Base-by-base conservation (phyloP, 306 rosid genomes). In the Trifolium fragiferum region DNA sequence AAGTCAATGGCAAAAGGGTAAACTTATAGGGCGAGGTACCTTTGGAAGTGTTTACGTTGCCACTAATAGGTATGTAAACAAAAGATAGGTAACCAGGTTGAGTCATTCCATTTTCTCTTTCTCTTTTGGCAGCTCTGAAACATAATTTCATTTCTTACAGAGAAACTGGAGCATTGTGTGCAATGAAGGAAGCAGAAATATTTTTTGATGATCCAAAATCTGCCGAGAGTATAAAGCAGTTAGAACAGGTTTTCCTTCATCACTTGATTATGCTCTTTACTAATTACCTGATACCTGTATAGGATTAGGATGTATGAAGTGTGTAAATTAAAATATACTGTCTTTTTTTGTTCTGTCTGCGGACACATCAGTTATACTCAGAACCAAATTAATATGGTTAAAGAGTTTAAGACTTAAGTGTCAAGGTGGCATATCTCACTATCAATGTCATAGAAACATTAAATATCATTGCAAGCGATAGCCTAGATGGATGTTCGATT, bases 11-110 rank as follows among this genome's bases (percentile, higher is more conserved):
- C 88, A 89, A 75, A 95, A 92, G 75, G 99, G 99, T 9, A 95
- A 95, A 82, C 96, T 92, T 62, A 92, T 95, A 44, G 99, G 99
- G n/a, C 89, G 99, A 4, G 99, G 99, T 81, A 95, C 99, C 15
- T 95, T 95, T 64, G 99, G 99, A 68, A 86, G 96, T 76, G 98
- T 95, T 68, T 95, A 86, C 79, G 98, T 84, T 81, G 99, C 98
- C 49, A 89, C 94, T 79, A 92, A 92, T 64, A 82, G 96, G 98
- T 93, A 82, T 15, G 75, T 61, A 11, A 15, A 32, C 72, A n/a
- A 10, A 57, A 49, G 37, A 72, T 80, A 76, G 40, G 4, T 51
- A 14, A 43, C 19, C 15, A 43, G 63, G 35, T 61, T 67, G 37
- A 37, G 54, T 38, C 80, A n/a, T 80, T 74, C 14, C 67, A 60